These are phyloP conservation scores for Onygena corvina DNA, from an alignment of 2,329 filamentous ascomycete genomes.

Conservation along the genomic window DNA sequence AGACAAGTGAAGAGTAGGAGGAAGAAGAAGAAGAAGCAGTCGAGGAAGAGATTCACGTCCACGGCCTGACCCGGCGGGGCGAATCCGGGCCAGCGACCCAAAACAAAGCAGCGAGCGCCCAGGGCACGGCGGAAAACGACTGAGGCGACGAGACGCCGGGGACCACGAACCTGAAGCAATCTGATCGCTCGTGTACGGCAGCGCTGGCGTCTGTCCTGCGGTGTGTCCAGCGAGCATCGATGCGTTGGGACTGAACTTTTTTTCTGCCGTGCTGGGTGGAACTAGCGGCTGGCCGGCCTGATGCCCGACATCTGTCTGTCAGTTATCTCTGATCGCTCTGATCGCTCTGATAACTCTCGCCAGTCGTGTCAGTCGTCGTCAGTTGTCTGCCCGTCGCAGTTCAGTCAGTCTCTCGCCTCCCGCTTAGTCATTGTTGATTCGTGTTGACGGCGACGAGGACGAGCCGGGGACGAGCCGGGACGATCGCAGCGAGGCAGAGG, in stretches of 20 bases:
- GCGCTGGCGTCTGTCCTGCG: constrained; percentile 3
- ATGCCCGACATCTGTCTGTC: too few relatives aligned
- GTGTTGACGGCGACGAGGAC: not conserved
- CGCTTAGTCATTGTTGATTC: not conserved
- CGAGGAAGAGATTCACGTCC: too few relatives aligned
- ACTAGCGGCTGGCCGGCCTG: not conserved
- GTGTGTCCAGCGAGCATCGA: not conserved
- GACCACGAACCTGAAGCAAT: not conserved
- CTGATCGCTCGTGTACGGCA: constrained; percentile 6
- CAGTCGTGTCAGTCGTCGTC: too few relatives aligned
- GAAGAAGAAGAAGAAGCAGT: too few relatives aligned
- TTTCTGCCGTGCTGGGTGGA: not conserved
- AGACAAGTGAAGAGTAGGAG: too few relatives aligned
- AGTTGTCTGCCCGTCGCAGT: too few relatives aligned
- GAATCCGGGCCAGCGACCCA: not conserved
- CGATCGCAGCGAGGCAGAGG: not conserved
- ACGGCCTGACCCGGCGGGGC: not conserved
- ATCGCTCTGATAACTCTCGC: too few relatives aligned
- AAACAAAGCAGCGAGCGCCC: not conserved
- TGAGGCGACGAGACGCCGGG: not conserved
- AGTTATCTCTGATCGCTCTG: too few relatives aligned
- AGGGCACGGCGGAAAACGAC: not conserved
- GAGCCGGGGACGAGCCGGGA: not conserved
- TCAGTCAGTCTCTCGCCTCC: too few relatives aligned
- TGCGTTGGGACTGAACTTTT: not conserved